Evolutionary conservation across 2,329 filamentous ascomycete genomes (phyloP).

Genomic region (Pseudogymnoascus sp.): DNA sequence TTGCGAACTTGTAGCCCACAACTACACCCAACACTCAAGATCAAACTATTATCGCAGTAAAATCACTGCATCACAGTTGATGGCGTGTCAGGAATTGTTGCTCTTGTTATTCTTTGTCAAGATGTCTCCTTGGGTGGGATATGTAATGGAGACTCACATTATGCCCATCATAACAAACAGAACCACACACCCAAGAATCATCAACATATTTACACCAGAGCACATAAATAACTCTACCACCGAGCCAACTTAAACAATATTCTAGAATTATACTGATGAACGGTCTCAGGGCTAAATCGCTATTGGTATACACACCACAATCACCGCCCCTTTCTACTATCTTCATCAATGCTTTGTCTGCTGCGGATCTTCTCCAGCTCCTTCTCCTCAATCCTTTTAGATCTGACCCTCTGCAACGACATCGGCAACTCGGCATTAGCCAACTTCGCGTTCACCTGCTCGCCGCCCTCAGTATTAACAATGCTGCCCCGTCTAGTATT

Average conservation of each 20-base stretch:
- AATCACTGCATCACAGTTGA: background rate
- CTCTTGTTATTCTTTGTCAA: background rate
- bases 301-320: background rate
- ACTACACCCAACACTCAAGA: background rate
- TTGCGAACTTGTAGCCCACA: background rate
- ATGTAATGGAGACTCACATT: background rate
- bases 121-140: background rate
- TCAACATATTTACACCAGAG: background rate
- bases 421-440: slow-evolving; percentile 34
- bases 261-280: too few relatives aligned
- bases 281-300: background rate
- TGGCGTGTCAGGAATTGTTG: background rate
- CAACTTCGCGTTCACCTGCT: slow-evolving; percentile 15
- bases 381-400: slow-evolving; percentile 30
- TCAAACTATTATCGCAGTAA: background rate
- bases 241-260: too few relatives aligned
- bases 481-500: slow-evolving; percentile 13
- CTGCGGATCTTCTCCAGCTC: slow-evolving; percentile 16
- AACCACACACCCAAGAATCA: background rate
- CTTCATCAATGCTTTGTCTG: slow-evolving; percentile 5
- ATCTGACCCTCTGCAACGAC: slow-evolving; percentile 41
- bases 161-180: background rate
- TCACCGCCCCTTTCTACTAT: background rate
- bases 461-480: slow-evolving; percentile 11
- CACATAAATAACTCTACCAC: background rate